phyloP scores from a whole-genome alignment of 148 eudicot genomes.

The Rheum nobile region DNA sequence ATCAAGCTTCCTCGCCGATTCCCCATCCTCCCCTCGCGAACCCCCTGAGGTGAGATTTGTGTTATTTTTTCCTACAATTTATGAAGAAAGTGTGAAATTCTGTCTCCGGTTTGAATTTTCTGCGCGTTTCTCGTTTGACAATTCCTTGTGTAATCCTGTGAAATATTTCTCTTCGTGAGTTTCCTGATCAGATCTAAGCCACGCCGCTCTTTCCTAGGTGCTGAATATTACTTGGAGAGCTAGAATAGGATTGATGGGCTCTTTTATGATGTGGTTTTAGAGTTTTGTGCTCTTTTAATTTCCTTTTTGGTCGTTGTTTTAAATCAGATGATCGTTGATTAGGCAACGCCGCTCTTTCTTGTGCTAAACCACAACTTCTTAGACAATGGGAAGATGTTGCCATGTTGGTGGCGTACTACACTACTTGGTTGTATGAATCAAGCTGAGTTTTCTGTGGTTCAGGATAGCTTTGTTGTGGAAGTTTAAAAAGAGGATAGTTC shows the following conservation, averaged over 20 bases:
- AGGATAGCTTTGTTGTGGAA: background rate
- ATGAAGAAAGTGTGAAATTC: background rate
- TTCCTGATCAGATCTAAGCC: background rate
- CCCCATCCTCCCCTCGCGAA: conserved; percentile 28
- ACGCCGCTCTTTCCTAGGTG: background rate
- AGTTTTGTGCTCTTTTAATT: background rate
- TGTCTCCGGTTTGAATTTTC: background rate
- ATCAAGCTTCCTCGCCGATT: conserved; percentile 37
- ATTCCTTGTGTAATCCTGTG: background rate
- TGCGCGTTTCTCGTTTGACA: background rate
- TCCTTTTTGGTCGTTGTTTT: background rate
- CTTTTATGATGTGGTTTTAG: background rate
- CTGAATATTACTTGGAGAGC: background rate
- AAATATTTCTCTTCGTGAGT: background rate
- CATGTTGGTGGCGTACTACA: background rate
- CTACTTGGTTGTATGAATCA: background rate
- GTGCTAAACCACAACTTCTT: too few species aligned
- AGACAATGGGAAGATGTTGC: background rate
- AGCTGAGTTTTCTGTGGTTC: background rate
- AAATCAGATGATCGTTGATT: background rate
- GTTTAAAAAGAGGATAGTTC: background rate
- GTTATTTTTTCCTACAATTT: background rate
- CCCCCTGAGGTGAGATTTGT: conserved; percentile 33
- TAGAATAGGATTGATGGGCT: background rate
- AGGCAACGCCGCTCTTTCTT: background rate